Evolutionary conservation across 305 asterid species (phyloP), one percentile per base, ranked within the genome.

Genomic region (Fraxinus sp.): DNA sequence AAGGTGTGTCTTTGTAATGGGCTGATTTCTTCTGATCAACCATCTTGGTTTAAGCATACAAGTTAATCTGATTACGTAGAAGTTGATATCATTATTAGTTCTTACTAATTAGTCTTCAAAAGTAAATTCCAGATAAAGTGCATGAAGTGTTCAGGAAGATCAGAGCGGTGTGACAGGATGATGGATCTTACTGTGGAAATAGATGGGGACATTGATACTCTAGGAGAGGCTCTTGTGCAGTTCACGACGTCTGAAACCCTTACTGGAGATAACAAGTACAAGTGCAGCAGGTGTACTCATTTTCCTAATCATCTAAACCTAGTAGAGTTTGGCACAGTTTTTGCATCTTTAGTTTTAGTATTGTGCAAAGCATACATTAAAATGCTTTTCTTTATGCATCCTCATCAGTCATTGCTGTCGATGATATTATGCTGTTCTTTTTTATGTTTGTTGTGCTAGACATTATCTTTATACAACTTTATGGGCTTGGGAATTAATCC

Each of bases 101-200:
- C 37, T 68, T 13, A 26, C 76, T 87, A 37, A 77, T 66, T 49
- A 49, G 55, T 77, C 70, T 79, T 86, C 71, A 49, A 70, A 49
- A 26, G 79, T 68, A 30, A 26, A 52, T 81, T 75, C 78, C 86
- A 91, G 94, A 86, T 91, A 76, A 87, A 87, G 86, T 91, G 94
- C 86, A 87, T 87, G 93, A 91, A 88, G 89, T 91, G 94, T 79
- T 83, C 57, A 37, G 90, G 85, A 71, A 87, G 90, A 82, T 91
- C 93, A 52, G 94, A 87, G 80, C 83, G 66, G 20, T 32, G 20
- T 80, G 94, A 91, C 75, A 81, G 87, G 28, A 88, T 90, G 88
- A 86, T 90, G 91, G 94, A 91, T 86, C 93, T 91, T 77, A 88
- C 86, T 5, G 92, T 91, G 83, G 94, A 91, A 86, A 90, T 91